Base-by-base conservation (phyloP, 495 filamentous ascomycete species). In the Xylaria telfairii region DNA sequence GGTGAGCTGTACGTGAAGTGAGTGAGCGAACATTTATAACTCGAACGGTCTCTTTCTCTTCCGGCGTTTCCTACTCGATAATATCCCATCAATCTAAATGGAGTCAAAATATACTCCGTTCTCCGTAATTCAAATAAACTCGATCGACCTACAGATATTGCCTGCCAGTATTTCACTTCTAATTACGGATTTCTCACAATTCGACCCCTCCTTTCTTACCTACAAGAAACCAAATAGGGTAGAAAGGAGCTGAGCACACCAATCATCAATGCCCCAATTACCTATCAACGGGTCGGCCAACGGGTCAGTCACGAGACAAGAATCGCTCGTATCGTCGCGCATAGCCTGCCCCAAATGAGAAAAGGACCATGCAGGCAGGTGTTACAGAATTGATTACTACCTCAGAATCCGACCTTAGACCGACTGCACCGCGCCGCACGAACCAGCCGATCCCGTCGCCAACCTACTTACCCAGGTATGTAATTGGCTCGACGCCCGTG, bases 361-460 rank as follows among this genome's bases (percentile, higher is more conserved):
- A 13, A 59, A 59, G 32, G 56, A 37, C 56, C 56, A 59, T 59
- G 56, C 56, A 59, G 37, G 56, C 56, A 59, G 37, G 9, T 28
- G 56, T 59, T 3, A 32, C 56, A n/a, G 6, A 19, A 12, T 37
- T 7, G 1, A 59, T 21, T 59, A 37, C 56, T 2, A 59, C 56
- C 30, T 39, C 2, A 39, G 1, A 8, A 17, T 54, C 28, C 51
- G 13, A 54, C 51, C 24, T 30, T 1, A 13, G 12, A 54, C n/a
- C 24, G 10, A 15, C 26, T 30, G 19, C 51, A 7, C 51, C 30
- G 47, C 10, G 3, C 21, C 10, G 51, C 24, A 30, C 12, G 26
- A 30, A 54, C 26, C 13, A 54, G 8, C 51, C 60, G 34, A 15
- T 12, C 37, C 59, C 21, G 37, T 44, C 21, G 17, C 17, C 2